These are phyloP conservation scores for Rhizophlyctis rosea DNA, from an alignment of 192 early-diverging fungal species.

Conservation along the genomic window DNA sequence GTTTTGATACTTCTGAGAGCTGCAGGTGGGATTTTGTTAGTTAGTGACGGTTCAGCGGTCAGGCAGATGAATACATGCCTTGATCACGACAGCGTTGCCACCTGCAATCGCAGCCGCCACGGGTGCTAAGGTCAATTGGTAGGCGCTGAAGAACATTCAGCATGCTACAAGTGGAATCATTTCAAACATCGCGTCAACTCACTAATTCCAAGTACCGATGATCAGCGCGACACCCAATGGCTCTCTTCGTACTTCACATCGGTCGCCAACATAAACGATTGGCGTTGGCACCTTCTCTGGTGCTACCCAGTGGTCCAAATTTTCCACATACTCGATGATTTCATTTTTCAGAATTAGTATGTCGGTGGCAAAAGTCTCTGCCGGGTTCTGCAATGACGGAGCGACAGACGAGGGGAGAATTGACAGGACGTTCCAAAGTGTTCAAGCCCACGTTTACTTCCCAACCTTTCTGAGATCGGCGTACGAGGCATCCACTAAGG, in stretches of 20 bases:
- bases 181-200: too few species aligned
- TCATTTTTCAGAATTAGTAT: constrained; percentile 34
- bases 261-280: constrained; percentile 13
- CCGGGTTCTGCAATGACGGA: background rate
- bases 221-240: constrained; percentile 76
- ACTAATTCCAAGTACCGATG: constrained; percentile 69
- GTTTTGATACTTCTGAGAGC: constrained; percentile 76
- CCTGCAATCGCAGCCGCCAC: constrained; percentile 83
- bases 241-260: constrained; percentile 40
- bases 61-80: constrained; percentile 17
- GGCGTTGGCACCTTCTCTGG: constrained; percentile 17
- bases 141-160: constrained; percentile 33
- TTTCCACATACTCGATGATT: constrained; percentile 30
- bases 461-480: constrained; percentile 31
- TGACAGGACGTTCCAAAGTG: background rate
- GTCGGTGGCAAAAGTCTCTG: constrained; percentile 20
- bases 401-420: background rate
- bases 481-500: constrained; percentile 26
- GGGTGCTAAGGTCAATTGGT: constrained; percentile 69
- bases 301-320: constrained; percentile 37
- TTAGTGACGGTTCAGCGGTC: background rate
- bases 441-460: background rate
- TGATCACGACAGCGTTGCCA: constrained; percentile 68
- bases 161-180: too few species aligned
- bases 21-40: constrained; percentile 10